Base-by-base conservation (phyloP, 2,329 filamentous ascomycete genomes). In the Fusarium denticulatum region DNA sequence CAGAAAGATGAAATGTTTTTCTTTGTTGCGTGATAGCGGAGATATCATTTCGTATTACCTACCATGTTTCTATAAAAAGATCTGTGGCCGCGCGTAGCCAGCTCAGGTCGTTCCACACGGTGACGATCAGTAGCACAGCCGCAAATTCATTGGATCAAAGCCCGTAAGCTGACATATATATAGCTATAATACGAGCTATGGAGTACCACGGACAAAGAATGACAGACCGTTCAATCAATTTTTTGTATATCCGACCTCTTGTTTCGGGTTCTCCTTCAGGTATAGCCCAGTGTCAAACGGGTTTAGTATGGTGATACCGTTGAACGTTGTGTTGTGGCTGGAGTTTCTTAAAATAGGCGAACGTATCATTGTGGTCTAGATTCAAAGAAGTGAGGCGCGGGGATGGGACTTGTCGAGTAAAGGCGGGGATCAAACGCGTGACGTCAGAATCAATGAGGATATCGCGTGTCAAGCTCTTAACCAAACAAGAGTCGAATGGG, bases 41-140 rank as follows among this genome's bases (percentile, higher is more conserved):
- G 55, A 58, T 37, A 12, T 37, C 15, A 49, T 28, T 32, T 58
- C 55, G 55, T 58, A 58, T 49, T 49, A 58, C 40, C 13, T 32
- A 57, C n/a, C 1, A 12, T 49, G 66, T 69, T 69, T 20, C 66
- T 69, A 69, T 69, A 69, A 69, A 69, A 69, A 69, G 67, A 70
- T 7, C 7, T 2, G 2, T 46, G 49, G 65, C 63, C 65, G 64
- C 67, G 67, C 50, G 65, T 69, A 46, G 66, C 26, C 6, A 28
- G 28, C 28, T 28, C 28, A 28, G 28, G 28, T 55, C 42, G 58
- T 59, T 50, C 64, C 64, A 62, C 47, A 52, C 28, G 4, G 22
- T 24, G 46, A 22, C 50, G 32, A 59, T 53, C 50, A 15, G 37
- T 46, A 40, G 30, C 47, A n/a, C 40, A 42, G 20, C 32, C 36